Base-by-base conservation (phyloP, 2,329 filamentous ascomycete species). In the Pseudogymnoascus sp. region DNA sequence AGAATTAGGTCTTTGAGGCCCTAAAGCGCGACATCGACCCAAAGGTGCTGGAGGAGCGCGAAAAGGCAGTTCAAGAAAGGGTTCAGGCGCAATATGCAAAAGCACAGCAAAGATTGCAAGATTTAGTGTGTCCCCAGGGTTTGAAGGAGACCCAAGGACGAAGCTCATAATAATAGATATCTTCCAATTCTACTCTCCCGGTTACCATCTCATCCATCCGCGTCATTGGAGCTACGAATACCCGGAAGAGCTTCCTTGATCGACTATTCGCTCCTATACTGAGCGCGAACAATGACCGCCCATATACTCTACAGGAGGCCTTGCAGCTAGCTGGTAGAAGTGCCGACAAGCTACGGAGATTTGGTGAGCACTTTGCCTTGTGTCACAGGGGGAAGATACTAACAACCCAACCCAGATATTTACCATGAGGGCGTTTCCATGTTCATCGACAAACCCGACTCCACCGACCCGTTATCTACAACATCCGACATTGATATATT, bases 141-240 rank as follows among this genome's bases (percentile, higher is more conserved):
- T 33, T 58, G 59, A 21, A 21, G 13, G 15, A 12, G 12, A 21
- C 3, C 25, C 13, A 27, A 27, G 33, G n/a, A 35, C 7, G 29
- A 55, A 55, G 48, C 29, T 55, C 15, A 39, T 61, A 29, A 8
- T 27, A 8, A 12, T 60, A 92, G 89, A 83, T 95, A 71, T 83
- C 86, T 67, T 84, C 89, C 75, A 96, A 97, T 74, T 88, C 89
- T 67, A 90, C 90, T 44, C 84, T 94, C 63, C 93, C 94, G 41
- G 90, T 94, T 69, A 91, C 91, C 12, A 88, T 99, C 73, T 90
- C 90, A 69, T 90, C 91, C 48, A 84, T 99, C 72, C 86, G 89
- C 69, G 81, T 99, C 64, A 84, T 95, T 65, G 90, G 92, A 72
- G 91, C 91, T 48, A 82, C 83, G 64, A 87, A 94, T 72, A 96